Conservation (phyloP, 2,329 filamentous ascomycete species). For the Blastomyces parvus region DNA sequence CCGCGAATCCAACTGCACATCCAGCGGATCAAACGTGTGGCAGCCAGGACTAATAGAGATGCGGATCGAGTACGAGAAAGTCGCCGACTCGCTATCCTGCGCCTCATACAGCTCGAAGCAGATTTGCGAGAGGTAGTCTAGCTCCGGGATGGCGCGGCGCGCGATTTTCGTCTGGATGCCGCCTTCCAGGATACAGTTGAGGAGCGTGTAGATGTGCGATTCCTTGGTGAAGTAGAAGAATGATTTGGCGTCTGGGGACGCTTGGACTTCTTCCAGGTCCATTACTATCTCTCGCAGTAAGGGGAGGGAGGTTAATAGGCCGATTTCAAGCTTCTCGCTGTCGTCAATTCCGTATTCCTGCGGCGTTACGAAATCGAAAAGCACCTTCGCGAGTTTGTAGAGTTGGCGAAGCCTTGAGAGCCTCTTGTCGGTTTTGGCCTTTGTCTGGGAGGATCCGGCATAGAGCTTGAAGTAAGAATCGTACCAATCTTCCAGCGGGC, state of each 20-base stretch:
- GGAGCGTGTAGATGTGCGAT: constrained; percentile 93
- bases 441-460: constrained; percentile 62
- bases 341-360: constrained; percentile 97
- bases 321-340: constrained; percentile 96
- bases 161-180: constrained; percentile 96
- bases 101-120: constrained; percentile 97
- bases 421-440: constrained; percentile 71
- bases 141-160: constrained; percentile 86
- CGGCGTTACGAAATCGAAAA: constrained; percentile 97
- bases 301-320: constrained; percentile 83
- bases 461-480: constrained; percentile 83
- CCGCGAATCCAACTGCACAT: constrained; percentile 90
- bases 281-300: constrained; percentile 94
- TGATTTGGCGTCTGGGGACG: constrained; percentile 83
- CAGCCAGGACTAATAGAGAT: constrained; percentile 94
- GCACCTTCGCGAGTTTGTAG: constrained; percentile 84
- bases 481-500: constrained; percentile 46
- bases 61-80: constrained; percentile 88
- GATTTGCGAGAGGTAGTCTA: constrained; percentile 95
- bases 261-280: constrained; percentile 94
- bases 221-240: constrained; percentile 99
- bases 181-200: constrained; percentile 96
- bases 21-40: constrained; percentile 90
- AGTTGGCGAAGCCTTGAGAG: constrained; percentile 85
- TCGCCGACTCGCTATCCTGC: constrained; percentile 65